Evolutionary conservation across 2,329 filamentous ascomycete genomes (phyloP), one percentile per base, ranked within the genome.

Genomic region (Cladobotryum mycophilum): DNA sequence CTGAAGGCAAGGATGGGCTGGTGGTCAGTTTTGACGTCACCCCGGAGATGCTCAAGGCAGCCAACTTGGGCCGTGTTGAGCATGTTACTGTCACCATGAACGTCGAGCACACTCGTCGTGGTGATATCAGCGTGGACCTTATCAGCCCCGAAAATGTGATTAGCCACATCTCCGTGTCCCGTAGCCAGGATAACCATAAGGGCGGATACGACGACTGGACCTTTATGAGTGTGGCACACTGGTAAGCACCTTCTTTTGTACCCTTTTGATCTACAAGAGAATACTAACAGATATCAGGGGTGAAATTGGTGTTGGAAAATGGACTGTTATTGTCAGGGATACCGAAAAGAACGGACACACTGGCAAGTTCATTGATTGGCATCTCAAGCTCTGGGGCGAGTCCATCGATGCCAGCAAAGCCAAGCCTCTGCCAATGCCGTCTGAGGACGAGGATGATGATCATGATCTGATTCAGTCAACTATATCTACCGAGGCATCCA

Each of bases 21-120:
- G 79, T 85, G 2, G 89, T 88, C 47, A 78, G 74, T n/a, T 91
- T 95, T 59, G 83, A 90, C 45, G 82, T 99, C 37, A 96, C 89
- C 0, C 69, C 82, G 48, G 82, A 90, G 17, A 89, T 91, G 81
- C 73, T 97, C 51, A 81, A 85, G 62, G 70, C 82, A 18, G 89
- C 89, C 58, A 99, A 99, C 64, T 67, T 99, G 13, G 89, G 84
- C 61, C 83, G 88, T 14, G 64, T 99, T 22, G 93, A 99, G 72
- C 93, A 99, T 70, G 88, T 99, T 35, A 97, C 92, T 1, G 81
- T 99, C 35, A 97, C 92, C 3, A 99, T 99, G 91, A 99, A 99
- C 62, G 79, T 96, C 20, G 81, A 88, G 49, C 93, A 99, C 65
- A 84, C 80, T 2, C 85, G 87, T 53, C 86, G 93, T 57, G 93